These are phyloP conservation scores for Leccinum rimulosum DNA, from an alignment of 768 basidiomycete species.

Conservation along the genomic window DNA sequence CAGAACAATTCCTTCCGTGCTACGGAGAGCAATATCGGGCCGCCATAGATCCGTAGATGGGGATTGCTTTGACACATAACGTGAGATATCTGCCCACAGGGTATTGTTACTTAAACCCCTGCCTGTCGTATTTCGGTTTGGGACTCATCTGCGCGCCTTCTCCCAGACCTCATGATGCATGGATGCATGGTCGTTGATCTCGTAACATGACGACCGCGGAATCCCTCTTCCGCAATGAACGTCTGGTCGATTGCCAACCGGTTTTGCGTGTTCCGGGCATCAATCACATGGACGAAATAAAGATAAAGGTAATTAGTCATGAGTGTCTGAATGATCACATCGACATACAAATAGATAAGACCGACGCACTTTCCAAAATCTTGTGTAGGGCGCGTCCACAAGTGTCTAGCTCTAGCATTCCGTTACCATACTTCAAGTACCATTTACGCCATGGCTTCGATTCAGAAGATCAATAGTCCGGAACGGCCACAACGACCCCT, in stretches of 20 bases:
- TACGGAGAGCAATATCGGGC: not conserved
- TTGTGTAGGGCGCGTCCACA: not conserved
- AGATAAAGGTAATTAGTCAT: not conserved
- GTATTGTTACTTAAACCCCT: conserved; percentile 1
- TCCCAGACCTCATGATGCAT: not conserved
- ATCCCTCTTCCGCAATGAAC: not conserved
- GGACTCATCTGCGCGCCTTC: not conserved
- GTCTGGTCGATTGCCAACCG: not conserved
- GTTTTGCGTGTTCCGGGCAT: not conserved
- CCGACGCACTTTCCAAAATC: not conserved
- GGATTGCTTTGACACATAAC: conserved; percentile 1
- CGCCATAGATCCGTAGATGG: conserved; percentile 6
- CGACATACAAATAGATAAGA: conserved; percentile 7
- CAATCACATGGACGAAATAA: not conserved
- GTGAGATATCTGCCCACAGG: not conserved
- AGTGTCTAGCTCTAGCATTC: not conserved
- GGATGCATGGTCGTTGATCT: not conserved
- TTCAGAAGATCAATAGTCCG: conserved; percentile 54
- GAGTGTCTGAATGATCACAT: not conserved
- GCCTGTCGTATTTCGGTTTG: conserved; percentile 12
- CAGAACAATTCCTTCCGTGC: not conserved
- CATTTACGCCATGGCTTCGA: conserved; percentile 37
- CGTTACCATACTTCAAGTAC: not conserved
- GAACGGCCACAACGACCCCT: conserved; percentile 36
- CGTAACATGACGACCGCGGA: not conserved